Base-by-base conservation (phyloP, 805 yeast species). In the Blastobotrys robertii region DNA sequence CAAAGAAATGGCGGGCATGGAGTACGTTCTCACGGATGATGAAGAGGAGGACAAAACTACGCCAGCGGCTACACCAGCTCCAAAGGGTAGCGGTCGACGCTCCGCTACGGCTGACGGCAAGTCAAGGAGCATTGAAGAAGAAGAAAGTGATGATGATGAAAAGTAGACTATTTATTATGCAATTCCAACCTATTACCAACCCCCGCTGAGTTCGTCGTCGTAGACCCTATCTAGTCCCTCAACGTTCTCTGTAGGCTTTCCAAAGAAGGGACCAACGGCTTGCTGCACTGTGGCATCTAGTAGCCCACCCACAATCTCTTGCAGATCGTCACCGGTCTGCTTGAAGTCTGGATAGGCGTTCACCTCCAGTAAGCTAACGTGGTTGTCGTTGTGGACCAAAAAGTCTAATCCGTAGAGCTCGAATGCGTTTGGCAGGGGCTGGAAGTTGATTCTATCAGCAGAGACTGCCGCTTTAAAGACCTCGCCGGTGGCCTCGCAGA, bases 311-410 rank as follows among this genome's bases (percentile, higher is more conserved):
- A 92, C 85, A 28, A 92, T 83, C 15, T 86, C 55, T 55, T 81
- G 83, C 52, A 90, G 67, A 6, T 73, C 81, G 11, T 66, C 74
- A 12, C 98, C 98, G 0, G 97, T 92, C 63, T 92, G 98, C 56
- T 86, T 87, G 65, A 92, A 92, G 58, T 92, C 98, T 1, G 98
- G 98, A 57, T 81, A 92, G 11, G 97, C 81, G 56, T 92, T 92
- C 37, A 87, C 84, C 60, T 92, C 97, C 34, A 90, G 64, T 22
- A 92, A 57, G 37, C 68, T 70, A 2, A 83, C 90, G 10, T 69
- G 59, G 29, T 47, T 43, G 28, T 74, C 66, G 2, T 62, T 65
- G 52, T 77, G 79, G 12, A 92, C 83, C 43, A 92, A 62, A 60
- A 87, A 88, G 59, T 92, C 98, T 11, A 92, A 68, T 0, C 98